A percentile compares a stretch with the other conserved stretches of the same genome.
Evolutionary conservation across 192 early-diverging fungal species (phyloP).

Genomic region (Rhizoclosmatium globosum): DNA sequence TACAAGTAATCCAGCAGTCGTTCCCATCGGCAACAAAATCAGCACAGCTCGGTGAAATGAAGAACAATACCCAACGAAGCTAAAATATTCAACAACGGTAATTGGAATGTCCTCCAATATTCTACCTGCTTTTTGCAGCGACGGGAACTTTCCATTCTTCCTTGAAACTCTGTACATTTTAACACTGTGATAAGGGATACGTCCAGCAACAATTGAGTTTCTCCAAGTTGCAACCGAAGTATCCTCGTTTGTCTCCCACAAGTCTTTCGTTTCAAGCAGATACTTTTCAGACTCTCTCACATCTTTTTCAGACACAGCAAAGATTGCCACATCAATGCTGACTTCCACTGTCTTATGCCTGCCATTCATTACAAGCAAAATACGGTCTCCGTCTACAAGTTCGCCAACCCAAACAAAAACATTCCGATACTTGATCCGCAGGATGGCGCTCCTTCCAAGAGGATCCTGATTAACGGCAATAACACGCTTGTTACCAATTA

Average conservation of each 20-base stretch:
- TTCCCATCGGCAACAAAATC: background rate
- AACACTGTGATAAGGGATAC: constrained; percentile 10
- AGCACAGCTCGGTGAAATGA: background rate
- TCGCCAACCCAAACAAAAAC: constrained; percentile 38
- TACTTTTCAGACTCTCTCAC: too few relatives aligned
- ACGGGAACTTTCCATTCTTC: background rate
- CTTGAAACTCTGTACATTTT: background rate
- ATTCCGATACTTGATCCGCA: constrained; percentile 9
- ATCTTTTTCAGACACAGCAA: too few relatives aligned
- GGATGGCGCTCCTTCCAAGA: constrained; percentile 46
- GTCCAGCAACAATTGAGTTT: too few relatives aligned
- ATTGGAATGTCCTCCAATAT: too few relatives aligned
- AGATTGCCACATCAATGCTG: too few relatives aligned
- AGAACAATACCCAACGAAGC: too few relatives aligned
- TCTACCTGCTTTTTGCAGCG: background rate
- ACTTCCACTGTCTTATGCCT: too few relatives aligned
- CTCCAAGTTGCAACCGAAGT: too few relatives aligned
- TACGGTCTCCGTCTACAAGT: constrained; percentile 22
- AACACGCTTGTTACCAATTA: constrained; percentile 54
- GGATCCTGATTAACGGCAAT: constrained; percentile 69
- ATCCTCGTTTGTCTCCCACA: too few relatives aligned
- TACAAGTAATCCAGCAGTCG: background rate
- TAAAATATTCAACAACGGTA: too few relatives aligned
- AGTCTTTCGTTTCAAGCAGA: too few relatives aligned
- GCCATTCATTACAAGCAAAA: constrained; percentile 38